Percentiles rank a stretch among this genome's conserved stretches.
Conservation (phyloP, 2,329 filamentous ascomycete genomes). For the Microsporum canis region DNA sequence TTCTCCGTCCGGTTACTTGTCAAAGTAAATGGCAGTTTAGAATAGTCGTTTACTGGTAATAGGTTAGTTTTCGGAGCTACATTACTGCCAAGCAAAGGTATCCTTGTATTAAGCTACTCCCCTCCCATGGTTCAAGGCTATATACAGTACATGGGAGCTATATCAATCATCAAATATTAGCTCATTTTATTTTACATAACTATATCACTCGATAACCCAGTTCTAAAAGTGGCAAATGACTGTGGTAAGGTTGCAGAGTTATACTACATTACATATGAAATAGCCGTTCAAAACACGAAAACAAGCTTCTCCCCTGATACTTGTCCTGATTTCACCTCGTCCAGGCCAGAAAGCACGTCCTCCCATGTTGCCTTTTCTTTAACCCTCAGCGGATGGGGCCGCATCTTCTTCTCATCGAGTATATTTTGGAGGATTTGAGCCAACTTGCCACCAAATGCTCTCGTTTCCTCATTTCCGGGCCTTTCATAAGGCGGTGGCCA, state of each 20-base stretch:
- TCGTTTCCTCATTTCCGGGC: conserved; percentile 6
- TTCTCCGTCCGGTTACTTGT: too few relatives aligned
- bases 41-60: background rate
- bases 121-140: background rate
- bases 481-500: conserved; percentile 8
- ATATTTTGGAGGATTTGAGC: conserved; percentile 1
- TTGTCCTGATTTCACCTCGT: background rate
- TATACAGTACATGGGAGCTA: background rate
- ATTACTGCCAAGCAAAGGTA: background rate
- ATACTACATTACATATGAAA: background rate
- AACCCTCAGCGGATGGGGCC: conserved; percentile 3
- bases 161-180: background rate
- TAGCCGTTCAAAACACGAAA: background rate
- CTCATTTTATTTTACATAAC: too few relatives aligned
- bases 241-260: background rate
- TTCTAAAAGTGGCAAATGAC: too few relatives aligned
- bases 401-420: conserved; percentile 4
- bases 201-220: too few relatives aligned
- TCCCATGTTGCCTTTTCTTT: background rate
- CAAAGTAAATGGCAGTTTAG: too few relatives aligned
- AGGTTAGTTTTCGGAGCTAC: background rate
- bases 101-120: background rate
- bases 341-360: background rate
- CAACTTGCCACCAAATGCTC: background rate
- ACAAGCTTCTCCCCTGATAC: conserved; percentile 1